Evolutionary conservation across 139 green algal genomes (phyloP), one percentile per base, ranked within the genome.

Genomic region (Chlamydomonas eustigma): DNA sequence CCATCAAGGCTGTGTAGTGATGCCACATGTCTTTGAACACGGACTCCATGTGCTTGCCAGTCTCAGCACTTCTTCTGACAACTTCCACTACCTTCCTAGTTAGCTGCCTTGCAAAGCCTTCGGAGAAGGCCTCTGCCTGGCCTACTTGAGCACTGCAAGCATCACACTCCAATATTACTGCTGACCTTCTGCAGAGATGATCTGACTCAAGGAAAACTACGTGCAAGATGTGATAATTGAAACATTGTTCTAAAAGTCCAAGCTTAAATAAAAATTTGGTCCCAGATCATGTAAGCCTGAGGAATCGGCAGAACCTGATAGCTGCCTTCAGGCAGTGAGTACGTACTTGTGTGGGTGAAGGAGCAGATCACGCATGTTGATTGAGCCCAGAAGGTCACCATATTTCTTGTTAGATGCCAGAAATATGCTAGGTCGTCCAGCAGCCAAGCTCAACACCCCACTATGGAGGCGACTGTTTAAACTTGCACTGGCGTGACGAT

Each of bases 351-450:
- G 6, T 37, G 12, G 52, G 52, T 35, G n/a, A 28, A 31, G 4
- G 4, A 31, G 12, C 22, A 31, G 4, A 28, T 25, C 4, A 8
- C 52, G 52, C 52, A 68, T 31, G 4, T 68, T 68, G 52, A 68
- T 22, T 4, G 52, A 68, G 32, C 12, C 52, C 12, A 22, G 4
- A 28, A 68, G 22, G 52, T 68, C 52, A 28, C 12, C 52, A 68
- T 37, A 72, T 31, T 72, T 72, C 32, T n/a, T 72, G 65, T 72
- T 72, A 12, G 65, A n/a, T 3, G 65, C 65, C 22, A 72, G 22
- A 24, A 50, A 72, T 34, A 72, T 6, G 33, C 33, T 44, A 8
- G 65, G 65, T 31, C 32, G 3, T 12, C 28, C 4, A 22, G 65
- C 65, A 5, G 65, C 8, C 33, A 39, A 22, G 33, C 33, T 44